Conservation (phyloP, 306 rosid genomes). For the Dryas alaskensis region DNA sequence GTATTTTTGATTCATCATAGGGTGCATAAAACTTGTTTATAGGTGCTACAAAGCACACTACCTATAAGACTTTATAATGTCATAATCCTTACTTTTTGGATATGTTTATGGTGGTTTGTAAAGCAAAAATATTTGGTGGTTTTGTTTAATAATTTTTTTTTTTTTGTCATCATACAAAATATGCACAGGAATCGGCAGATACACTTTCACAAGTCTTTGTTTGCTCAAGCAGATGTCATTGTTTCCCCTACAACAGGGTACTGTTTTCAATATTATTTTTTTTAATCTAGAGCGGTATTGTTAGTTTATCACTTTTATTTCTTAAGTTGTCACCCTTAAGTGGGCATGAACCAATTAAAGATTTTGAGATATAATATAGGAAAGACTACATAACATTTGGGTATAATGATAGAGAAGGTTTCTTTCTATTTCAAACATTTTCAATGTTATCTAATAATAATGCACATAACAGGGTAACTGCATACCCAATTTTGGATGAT, state of each 20-base stretch:
- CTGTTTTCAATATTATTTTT: not conserved
- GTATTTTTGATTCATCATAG: too few relatives aligned
- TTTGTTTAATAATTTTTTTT: not conserved
- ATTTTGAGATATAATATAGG: not conserved
- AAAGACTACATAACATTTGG: not conserved
- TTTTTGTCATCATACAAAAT: not conserved
- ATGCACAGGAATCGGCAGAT: conserved; percentile 79
- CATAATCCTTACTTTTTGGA: not conserved
- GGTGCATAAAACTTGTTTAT: too few relatives aligned
- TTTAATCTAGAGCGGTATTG: not conserved
- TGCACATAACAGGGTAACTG: conserved; percentile 67
- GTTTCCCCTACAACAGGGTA: conserved; percentile 94
- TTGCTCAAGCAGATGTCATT: conserved; percentile 74
- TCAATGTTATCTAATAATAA: not conserved
- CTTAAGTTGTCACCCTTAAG: not conserved
- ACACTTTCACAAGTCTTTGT: conserved; percentile 69
- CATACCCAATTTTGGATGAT: conserved; percentile 75
- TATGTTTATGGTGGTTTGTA: not conserved
- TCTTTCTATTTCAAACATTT: not conserved
- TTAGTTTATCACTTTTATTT: not conserved
- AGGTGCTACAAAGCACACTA: not conserved
- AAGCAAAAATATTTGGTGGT: not conserved
- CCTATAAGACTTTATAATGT: not conserved
- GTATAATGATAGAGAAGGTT: not conserved
- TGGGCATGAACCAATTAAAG: not conserved